A percentile compares a stretch with the other conserved stretches of the same genome.
Conservation (phyloP, 2,329 filamentous ascomycete genomes). For the Ophiocordyceps camponoti-saundersi region DNA sequence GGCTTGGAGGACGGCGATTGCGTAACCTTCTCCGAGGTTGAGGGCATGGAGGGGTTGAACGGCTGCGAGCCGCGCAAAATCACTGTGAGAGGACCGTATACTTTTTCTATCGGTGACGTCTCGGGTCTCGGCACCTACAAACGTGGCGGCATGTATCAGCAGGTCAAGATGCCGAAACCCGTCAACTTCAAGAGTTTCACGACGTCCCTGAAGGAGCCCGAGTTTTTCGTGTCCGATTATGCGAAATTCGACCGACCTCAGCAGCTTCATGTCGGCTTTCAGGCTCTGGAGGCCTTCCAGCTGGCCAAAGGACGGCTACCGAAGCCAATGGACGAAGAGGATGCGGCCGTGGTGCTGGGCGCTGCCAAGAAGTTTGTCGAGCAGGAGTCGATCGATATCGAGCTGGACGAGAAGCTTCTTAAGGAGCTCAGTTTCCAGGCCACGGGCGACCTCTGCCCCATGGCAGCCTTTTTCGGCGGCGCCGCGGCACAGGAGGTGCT, state of each 20-base stretch:
- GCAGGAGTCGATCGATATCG: slow-evolving; percentile 47
- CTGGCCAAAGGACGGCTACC: slow-evolving; percentile 62
- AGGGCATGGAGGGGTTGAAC: slow-evolving; percentile 85
- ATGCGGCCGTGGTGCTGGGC: slow-evolving; percentile 62
- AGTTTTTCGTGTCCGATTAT: slow-evolving; percentile 84
- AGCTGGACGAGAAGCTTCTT: slow-evolving; percentile 83
- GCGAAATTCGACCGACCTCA: slow-evolving; percentile 93
- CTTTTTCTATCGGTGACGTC: slow-evolving; percentile 91
- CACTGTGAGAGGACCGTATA: slow-evolving; percentile 88
- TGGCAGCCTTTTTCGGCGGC: slow-evolving; percentile 92
- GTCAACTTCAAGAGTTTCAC: slow-evolving; percentile 75
- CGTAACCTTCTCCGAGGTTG: slow-evolving; percentile 83
- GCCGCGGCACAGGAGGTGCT: slow-evolving; percentile 86
- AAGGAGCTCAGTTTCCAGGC: slow-evolving; percentile 92
- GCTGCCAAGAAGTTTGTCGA: slow-evolving; percentile 59
- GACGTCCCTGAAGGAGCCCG: slow-evolving; percentile 66
- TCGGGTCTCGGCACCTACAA: slow-evolving; percentile 74
- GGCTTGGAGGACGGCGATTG: slow-evolving; percentile 93
- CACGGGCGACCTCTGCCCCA: slow-evolving; percentile 72
- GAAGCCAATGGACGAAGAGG: slow-evolving; percentile 65
- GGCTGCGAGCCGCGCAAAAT: slow-evolving; percentile 72
- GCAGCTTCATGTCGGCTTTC: slow-evolving; percentile 82
- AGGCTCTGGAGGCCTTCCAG: slow-evolving; percentile 77
- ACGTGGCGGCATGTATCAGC: slow-evolving; percentile 76
- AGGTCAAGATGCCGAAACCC: slow-evolving; percentile 97